These are phyloP conservation scores for Phyllostachys edulis DNA, from an alignment of 176 grass and related monocot species.

Conservation along the genomic window DNA sequence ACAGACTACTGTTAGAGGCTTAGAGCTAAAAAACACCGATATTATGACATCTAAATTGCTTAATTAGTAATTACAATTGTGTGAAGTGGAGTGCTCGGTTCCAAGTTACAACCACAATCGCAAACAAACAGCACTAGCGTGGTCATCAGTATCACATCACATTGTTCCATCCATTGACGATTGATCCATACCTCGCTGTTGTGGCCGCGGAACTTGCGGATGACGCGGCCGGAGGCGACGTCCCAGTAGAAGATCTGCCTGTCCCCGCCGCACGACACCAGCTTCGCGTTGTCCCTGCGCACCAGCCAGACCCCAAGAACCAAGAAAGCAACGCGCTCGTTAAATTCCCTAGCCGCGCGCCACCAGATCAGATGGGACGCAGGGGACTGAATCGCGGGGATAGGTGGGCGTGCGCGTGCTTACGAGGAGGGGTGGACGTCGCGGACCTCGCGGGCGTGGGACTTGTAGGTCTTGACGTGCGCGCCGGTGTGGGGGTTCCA, in stretches of 20 bases:
- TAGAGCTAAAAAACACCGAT: no score
- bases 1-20: no score
- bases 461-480: conserved; percentile 90
- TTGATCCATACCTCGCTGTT: conserved; percentile 71
- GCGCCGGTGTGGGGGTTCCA: conserved; percentile 92
- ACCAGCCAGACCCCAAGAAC: not conserved
- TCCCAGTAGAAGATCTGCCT: conserved; percentile 97
- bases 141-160: not conserved
- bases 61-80: not conserved
- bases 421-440: conserved; percentile 90
- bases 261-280: conserved; percentile 86
- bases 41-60: not conserved
- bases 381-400: no score
- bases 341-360: not conserved
- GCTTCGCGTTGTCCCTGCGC: conserved; percentile 80
- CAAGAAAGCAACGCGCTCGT: not conserved
- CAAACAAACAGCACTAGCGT: not conserved
- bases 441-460: conserved; percentile 91
- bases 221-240: conserved; percentile 66
- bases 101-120: not conserved
- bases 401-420: not conserved
- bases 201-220: conserved; percentile 94
- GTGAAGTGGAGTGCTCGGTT: not conserved
- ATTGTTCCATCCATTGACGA: not conserved
- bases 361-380: not conserved